Percentiles rank a stretch among this genome's conserved stretches.
Evolutionary conservation across 331 rosid species (phyloP).

Genomic region (Acacia pycnantha): DNA sequence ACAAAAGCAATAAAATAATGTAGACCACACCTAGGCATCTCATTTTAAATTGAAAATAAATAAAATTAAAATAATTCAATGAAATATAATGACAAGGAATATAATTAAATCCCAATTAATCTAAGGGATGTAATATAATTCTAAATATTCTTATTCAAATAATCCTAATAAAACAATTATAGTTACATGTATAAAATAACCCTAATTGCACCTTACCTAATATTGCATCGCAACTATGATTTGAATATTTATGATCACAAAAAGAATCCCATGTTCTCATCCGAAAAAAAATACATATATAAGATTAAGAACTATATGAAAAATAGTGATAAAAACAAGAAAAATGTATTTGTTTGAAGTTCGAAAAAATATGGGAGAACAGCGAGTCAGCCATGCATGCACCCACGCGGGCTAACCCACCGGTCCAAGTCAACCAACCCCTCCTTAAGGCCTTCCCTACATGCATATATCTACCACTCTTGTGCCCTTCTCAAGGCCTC

Average conservation of each 20-base stretch:
- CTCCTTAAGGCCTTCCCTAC: not conserved
- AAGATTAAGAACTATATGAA: no score
- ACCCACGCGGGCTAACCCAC: slow-evolving; percentile 20
- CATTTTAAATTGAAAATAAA: no score
- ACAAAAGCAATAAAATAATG: not conserved
- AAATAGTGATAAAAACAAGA: not conserved
- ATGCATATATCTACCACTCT: not conserved
- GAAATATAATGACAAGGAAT: not conserved
- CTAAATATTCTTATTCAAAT: not conserved
- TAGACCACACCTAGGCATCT: not conserved
- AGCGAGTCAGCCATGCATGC: slow-evolving; percentile 9
- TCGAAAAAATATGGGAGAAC: not conserved
- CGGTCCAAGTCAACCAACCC: slow-evolving; percentile 28
- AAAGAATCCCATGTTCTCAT: no score
- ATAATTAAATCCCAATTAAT: no score
- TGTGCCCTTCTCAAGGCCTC: slow-evolving; percentile 19
- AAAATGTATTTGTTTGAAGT: not conserved
- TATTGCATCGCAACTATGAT: no score
- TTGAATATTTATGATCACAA: not conserved
- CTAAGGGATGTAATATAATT: no score
- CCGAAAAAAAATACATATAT: no score
- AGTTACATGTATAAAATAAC: no score
- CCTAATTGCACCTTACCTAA: not conserved
- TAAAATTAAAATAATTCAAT: no score
- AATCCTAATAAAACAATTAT: no score